Conservation (phyloP, 805 yeast genomes). For the Debaryomyces hansenii region DNA sequence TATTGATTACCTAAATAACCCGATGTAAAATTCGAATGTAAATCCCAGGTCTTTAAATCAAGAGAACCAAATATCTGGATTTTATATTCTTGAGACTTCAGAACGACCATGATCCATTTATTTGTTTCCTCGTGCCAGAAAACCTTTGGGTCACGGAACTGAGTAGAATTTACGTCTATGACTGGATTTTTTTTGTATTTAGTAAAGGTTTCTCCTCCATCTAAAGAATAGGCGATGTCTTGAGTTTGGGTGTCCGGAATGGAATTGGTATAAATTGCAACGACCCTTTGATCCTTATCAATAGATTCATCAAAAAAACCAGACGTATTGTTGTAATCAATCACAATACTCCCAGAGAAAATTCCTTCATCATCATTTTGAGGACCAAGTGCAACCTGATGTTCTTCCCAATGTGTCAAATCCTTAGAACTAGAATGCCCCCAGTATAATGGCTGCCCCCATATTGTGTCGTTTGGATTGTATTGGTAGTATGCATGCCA, state of each 20-base stretch:
- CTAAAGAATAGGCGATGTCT: slow-evolving; percentile 31
- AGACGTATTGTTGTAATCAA: slow-evolving; percentile 36
- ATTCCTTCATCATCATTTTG: slow-evolving; percentile 26
- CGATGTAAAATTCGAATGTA: slow-evolving; percentile 22
- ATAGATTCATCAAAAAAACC: slow-evolving; percentile 27
- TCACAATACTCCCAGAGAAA: slow-evolving; percentile 37
- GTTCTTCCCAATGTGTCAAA: slow-evolving; percentile 31
- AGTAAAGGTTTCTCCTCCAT: slow-evolving; percentile 34
- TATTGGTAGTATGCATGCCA: slow-evolving; percentile 41
- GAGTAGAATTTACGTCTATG: slow-evolving; percentile 23
- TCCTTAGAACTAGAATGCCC: slow-evolving; percentile 42
- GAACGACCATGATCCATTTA: slow-evolving; percentile 30
- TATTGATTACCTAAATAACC: slow-evolving; percentile 38
- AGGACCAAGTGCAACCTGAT: slow-evolving; percentile 29
- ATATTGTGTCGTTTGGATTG: slow-evolving; percentile 31
- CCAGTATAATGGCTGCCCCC: slow-evolving; percentile 39
- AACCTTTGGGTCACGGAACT: slow-evolving; percentile 37
- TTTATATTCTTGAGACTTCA: slow-evolving; percentile 26
- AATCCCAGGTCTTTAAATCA: slow-evolving; percentile 24
- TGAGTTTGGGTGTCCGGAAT: slow-evolving; percentile 26
- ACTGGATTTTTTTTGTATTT: slow-evolving; percentile 31
- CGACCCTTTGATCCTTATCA: slow-evolving; percentile 30
- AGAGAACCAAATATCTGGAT: slow-evolving; percentile 24
- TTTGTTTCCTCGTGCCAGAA: slow-evolving; percentile 28
- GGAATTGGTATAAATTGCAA: slow-evolving; percentile 35